Evolutionary conservation across 495 filamentous ascomycete genomes (phyloP), one percentile per base, ranked within the genome.

Genomic region (Daldinia bambusicola): DNA sequence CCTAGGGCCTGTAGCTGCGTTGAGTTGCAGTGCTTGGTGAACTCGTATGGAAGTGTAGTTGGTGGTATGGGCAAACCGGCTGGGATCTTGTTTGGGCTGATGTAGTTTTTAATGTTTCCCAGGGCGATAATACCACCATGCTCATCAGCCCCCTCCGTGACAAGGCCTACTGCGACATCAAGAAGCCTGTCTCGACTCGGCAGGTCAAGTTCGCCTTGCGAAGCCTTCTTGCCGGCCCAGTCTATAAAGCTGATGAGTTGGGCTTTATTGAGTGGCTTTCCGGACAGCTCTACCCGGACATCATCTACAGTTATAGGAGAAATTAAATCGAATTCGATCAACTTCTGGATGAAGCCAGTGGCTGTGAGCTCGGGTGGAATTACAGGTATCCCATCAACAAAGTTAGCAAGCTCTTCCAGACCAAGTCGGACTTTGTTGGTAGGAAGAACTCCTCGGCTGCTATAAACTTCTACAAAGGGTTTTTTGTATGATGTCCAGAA

Each of bases 401-500:
- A 99, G 38, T 84, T 83, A 56, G 88, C 91, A 26, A 97, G 80
- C 70, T 96, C 92, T 61, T 93, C 90, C 6, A 90, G 90, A 8
- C 90, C 91, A 62, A 93, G 83, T 14, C 96, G 91, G 57, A 97
- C 93, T 52, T 91, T 82, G 18, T 89, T 87, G 22, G 90, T 93
- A 37, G 89, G 86, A 41, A 96, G 84, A 1, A 99, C 89, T 52
- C 96, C 96, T 60, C 89, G 86, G 6, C 92, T 95, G 12, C 93
- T 97, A 62, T 95, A 87, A 3, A 98, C 85, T 71, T 97, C 94
- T 66, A 98, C 94, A 1, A 88, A 89, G 1, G 89, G 85, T 38
- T 89, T 89, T 70, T 89, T 92, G 75, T 91, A 93, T 56, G 92
- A 93, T 64, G 88, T 94, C 95, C 95, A 99, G 75, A 98, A 99